Base-by-base conservation (phyloP, 2,329 filamentous ascomycete genomes). In the Arthrinium phaeospermum region DNA sequence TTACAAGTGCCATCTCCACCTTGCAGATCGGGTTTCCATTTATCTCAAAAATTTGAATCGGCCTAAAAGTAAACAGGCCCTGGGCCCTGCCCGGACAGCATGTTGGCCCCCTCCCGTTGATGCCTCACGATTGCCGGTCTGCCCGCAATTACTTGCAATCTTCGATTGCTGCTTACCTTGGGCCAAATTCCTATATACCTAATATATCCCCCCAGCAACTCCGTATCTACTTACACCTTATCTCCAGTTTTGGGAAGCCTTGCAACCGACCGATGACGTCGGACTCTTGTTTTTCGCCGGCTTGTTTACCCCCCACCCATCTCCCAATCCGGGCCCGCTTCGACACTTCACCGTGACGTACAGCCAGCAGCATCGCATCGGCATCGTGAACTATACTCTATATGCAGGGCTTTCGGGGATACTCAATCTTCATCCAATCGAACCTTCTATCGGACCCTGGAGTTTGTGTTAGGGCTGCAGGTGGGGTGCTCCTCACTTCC, bases 91-190 rank as follows among this genome's bases (percentile, higher is more conserved):
- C 57, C 57, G 34, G 57, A 64, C 57, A 64, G 34, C 57, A 41
- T n/a, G 57, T 37, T 64, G 57, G 57, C 57, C 57, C 57, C 57
- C 34, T 41, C 34, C 34, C 10, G 19, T 64, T 64, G 57, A n/a
- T 64, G 57, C 57, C 57, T 64, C 57, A 64, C 57, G 57, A 64
- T 64, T 64, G 57, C 57, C 57, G 57, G 30, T 64, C 30, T 41
- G 34, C 57, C 57, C 57, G 57, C 57, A 24, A 64, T 64, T 64
- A 1, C 57, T 41, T 64, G 57, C 57, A 64, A 41, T 64, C 34
- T 64, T 64, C 34, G 22, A 41, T n/a, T n/a, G n/a, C 34, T 12
- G 6, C n/a, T 24, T n/a, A 64, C 57, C 24, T 41, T 41, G 57
- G 57, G 1, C 34, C 57, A 34, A 41, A 19, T n/a, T n/a, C n/a